Base-by-base conservation (phyloP, 2,329 filamentous ascomycete genomes). In the Myriangium duriaei region DNA sequence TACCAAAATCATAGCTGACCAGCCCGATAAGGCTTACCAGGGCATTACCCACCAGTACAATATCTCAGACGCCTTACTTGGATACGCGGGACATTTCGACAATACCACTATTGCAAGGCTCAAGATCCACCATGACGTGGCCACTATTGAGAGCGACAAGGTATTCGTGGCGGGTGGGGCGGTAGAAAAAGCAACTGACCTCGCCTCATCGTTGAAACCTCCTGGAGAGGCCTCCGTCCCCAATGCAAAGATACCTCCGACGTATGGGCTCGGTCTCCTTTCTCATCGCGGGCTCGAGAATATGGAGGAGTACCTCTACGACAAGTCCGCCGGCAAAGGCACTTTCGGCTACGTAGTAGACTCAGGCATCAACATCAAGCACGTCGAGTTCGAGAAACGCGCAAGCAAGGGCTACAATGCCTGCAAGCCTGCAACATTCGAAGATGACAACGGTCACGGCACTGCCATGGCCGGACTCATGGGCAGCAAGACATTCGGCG, bases 391-490 rank as follows among this genome's bases (percentile, higher is more conserved):
- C 29, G 54, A 46, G 19, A 56, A 54, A 5, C 52, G 59, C 39
- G 60, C 56, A 6, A 47, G 29, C 4, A 52, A 43, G 39, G 58
- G 57, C 19, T 51, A 47, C 4, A 61, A 59, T 42, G 42, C 42
- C 6, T 37, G 42, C 7, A 34, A 33, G 5, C 37, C 41, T 5
- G 34, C 40, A 10, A 40, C 55, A 49, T 34, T 39, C 11, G 50
- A 57, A 39, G 55, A 51, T 14, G 61, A 64, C 41, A 72, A 76
- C 49, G 75, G 75, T 9, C 76, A 79, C 55, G 76, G 76, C 28
- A 74, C 65, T 39, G 76, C 79, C 59, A 72, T 76, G 15, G 67
- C 73, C 7, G 76, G 73, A 14, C 79, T 73, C 11, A 70, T 77
- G 30, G 76, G 63, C 14, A 72, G 73, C 21, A 62, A 59, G 38